These are phyloP conservation scores for Recurvomyces mirabilis DNA, from an alignment of 495 filamentous ascomycete genomes.

Conservation along the genomic window DNA sequence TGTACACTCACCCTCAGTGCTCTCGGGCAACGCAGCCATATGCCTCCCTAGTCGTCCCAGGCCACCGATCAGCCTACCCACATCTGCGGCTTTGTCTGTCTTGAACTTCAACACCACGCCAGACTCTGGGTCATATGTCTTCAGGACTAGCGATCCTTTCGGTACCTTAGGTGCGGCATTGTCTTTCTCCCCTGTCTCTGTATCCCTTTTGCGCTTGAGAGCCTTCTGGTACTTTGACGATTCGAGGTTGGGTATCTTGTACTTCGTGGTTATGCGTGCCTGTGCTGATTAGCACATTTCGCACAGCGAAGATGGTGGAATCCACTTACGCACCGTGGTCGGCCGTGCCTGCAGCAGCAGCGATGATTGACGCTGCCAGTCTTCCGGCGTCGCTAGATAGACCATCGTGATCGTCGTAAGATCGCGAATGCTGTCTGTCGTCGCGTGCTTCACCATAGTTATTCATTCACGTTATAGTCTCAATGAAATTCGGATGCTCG, in stretches of 20 bases:
- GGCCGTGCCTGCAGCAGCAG: conserved; percentile 54
- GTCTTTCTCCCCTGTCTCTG: conserved; percentile 11
- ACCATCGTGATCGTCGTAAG: conserved; percentile 46
- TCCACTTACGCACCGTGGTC: conserved; percentile 42
- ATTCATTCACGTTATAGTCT: no score
- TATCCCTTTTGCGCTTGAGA: conserved; percentile 19
- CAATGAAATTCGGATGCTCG: no score
- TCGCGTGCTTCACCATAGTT: no score
- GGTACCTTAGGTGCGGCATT: conserved; percentile 21
- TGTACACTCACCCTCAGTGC: conserved; percentile 25
- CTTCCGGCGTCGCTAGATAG: conserved; percentile 47
- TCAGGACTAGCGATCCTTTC: conserved; percentile 63
- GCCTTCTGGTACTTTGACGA: conserved; percentile 28
- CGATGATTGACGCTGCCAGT: conserved; percentile 53
- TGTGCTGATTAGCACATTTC: conserved; percentile 26
- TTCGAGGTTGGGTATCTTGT: conserved; percentile 49
- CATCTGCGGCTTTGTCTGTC: conserved; percentile 55
- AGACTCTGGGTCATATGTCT: conserved; percentile 76
- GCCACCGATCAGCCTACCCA: conserved; percentile 63
- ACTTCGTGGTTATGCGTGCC: conserved; percentile 78
- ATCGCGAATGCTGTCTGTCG: background rate
- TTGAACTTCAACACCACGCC: conserved; percentile 46
- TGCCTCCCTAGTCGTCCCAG: conserved; percentile 55
- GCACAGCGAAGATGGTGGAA: background rate
- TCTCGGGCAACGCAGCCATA: conserved; percentile 50